phyloP scores from a whole-genome alignment of 2,329 filamentous ascomycete genomes.

The Fusarium multiceps region DNA sequence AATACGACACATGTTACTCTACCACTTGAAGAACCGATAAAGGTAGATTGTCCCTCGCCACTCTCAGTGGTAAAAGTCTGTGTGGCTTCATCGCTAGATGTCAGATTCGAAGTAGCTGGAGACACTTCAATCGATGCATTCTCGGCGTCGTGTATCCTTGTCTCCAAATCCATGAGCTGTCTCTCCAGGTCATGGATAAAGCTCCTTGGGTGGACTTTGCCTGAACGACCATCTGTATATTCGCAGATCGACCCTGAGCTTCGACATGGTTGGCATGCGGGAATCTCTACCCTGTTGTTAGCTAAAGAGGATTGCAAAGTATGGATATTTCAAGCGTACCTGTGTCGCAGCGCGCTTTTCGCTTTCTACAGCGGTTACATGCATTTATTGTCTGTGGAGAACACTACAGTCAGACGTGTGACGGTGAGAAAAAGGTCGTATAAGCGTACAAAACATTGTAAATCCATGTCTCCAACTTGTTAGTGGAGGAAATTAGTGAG shows the following conservation, averaged over 20 bases:
- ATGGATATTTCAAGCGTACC: background rate
- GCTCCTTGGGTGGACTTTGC: background rate
- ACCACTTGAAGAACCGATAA: slow-evolving; percentile 11
- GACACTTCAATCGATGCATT: background rate
- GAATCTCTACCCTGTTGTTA: background rate
- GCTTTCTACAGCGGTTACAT: slow-evolving; percentile 20
- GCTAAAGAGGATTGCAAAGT: accelerated
- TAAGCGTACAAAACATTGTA: slow-evolving; percentile 4
- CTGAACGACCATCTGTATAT: slow-evolving; percentile 17
- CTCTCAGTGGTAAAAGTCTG: background rate
- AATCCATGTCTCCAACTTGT: background rate
- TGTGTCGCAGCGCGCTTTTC: slow-evolving; percentile 21
- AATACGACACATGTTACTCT: accelerated
- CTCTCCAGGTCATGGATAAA: slow-evolving; percentile 11
- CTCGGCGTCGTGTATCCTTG: background rate
- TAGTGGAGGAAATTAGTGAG: background rate
- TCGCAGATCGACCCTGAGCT: slow-evolving; percentile 10
- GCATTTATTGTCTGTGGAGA: slow-evolving; percentile 8
- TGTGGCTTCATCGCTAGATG: background rate
- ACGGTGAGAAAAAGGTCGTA: no score
- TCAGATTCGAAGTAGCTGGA: background rate
- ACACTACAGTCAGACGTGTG: background rate
- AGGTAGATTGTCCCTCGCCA: background rate
- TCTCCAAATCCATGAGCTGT: background rate
- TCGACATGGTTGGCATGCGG: slow-evolving; percentile 14